phyloP scores from a whole-genome alignment of 345 rosid species.

The Jatropha curcas region DNA sequence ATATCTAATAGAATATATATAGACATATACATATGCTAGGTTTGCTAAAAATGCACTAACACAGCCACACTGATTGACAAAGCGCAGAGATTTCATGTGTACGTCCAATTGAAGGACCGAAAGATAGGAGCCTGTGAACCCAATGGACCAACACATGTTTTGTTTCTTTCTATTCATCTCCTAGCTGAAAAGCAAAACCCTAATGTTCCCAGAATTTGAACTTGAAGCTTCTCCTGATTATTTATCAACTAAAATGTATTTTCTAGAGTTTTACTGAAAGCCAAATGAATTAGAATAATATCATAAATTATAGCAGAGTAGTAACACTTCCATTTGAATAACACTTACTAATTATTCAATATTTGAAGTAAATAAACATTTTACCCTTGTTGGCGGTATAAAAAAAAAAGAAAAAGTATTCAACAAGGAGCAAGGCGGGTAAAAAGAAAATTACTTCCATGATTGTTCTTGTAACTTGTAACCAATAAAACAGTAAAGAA shows the following conservation, averaged over 20 bases:
- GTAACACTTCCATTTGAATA: too few relatives aligned
- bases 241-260: too few relatives aligned
- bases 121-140: neutral
- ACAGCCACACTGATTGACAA: neutral
- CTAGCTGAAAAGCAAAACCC: neutral
- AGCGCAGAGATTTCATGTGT: neutral
- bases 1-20: too few relatives aligned
- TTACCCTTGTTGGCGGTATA: too few relatives aligned
- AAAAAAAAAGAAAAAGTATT: too few relatives aligned
- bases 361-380: too few relatives aligned
- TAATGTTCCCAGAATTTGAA: neutral
- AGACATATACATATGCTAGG: neutral
- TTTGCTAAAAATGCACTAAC: neutral
- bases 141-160: neutral
- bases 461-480: neutral
- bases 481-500: neutral
- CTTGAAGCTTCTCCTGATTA: neutral
- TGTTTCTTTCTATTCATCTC: conserved; percentile 9
- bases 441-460: neutral
- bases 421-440: neutral
- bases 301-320: too few relatives aligned
- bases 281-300: too few relatives aligned
- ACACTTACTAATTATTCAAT: too few relatives aligned
- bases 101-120: neutral
- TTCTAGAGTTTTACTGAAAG: too few relatives aligned